phyloP scores from a whole-genome alignment of 2,329 filamentous ascomycete genomes.

The Xylariaceae sp. region DNA sequence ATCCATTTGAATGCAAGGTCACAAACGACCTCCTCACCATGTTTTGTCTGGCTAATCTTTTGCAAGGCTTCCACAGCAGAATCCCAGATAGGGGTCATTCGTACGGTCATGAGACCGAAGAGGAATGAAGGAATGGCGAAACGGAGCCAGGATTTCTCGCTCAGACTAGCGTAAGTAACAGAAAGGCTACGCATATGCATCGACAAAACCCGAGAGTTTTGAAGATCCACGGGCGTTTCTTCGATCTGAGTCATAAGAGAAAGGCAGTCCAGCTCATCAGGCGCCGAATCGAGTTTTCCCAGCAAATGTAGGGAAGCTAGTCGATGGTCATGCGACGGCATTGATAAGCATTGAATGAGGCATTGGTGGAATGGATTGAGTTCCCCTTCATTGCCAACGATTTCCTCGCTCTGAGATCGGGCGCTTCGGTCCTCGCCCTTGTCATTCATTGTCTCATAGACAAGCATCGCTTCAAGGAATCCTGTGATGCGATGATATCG shows the following conservation, averaged over 20 bases:
- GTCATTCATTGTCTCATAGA: conserved; percentile 43
- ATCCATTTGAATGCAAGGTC: conserved; percentile 77
- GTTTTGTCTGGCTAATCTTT: conserved; percentile 63
- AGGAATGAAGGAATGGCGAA: conserved; percentile 73
- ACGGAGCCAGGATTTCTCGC: conserved; percentile 59
- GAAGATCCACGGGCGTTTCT: conserved; percentile 68
- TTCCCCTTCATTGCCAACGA: conserved; percentile 46
- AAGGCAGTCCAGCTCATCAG: conserved; percentile 47
- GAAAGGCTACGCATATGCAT: conserved; percentile 81
- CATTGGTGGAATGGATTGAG: conserved; percentile 58
- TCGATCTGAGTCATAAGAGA: conserved; percentile 72
- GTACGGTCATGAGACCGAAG: conserved; percentile 84
- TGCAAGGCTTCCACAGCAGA: conserved; percentile 72
- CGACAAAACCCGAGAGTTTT: conserved; percentile 69
- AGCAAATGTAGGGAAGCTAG: conserved; percentile 69
- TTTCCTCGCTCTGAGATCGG: conserved; percentile 30
- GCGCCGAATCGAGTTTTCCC: conserved; percentile 50
- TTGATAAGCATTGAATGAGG: conserved; percentile 68
- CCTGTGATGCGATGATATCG: conserved; percentile 59
- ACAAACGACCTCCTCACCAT: conserved; percentile 67
- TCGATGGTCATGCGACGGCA: conserved; percentile 69
- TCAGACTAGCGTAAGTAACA: conserved; percentile 54
- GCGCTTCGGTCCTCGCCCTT: conserved; percentile 25
- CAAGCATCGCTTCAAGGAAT: conserved; percentile 60
- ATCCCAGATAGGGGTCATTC: conserved; percentile 81